phyloP scores from a whole-genome alignment of 2,329 filamentous ascomycete genomes.

The Curvularia sp. region DNA sequence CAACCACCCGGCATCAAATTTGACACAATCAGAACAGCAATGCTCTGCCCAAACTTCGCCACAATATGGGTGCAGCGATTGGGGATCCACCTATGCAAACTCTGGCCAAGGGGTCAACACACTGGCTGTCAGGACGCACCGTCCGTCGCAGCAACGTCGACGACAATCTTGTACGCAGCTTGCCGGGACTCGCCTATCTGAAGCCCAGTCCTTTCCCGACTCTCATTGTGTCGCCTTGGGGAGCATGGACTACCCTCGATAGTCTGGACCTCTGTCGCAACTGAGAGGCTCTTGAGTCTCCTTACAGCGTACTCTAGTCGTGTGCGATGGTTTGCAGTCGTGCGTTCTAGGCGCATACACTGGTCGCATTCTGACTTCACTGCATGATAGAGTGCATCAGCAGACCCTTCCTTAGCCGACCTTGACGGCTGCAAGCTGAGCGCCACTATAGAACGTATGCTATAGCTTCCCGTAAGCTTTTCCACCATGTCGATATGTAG shows the following conservation, averaged over 20 bases:
- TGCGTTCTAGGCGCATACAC: neutral
- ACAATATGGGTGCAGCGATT: neutral
- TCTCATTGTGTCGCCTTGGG: neutral
- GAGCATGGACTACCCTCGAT: neutral
- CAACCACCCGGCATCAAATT: neutral
- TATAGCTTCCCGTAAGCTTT: neutral
- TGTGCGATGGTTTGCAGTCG: neutral
- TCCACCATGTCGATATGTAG: neutral
- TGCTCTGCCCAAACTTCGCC: neutral
- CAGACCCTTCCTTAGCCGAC: too few species aligned
- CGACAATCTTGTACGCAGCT: neutral
- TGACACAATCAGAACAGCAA: neutral
- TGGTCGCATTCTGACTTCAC: neutral
- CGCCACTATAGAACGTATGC: neutral
- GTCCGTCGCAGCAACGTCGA: neutral
- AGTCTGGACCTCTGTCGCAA: neutral
- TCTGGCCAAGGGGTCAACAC: neutral
- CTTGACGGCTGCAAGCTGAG: neutral
- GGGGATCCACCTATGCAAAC: neutral
- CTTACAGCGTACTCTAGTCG: neutral
- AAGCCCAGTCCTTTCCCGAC: too few species aligned
- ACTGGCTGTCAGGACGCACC: neutral
- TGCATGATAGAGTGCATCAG: neutral
- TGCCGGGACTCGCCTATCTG: constrained; percentile 1
- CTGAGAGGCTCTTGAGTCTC: neutral